A percentile compares a stretch with the other conserved stretches of the same genome.
Evolutionary conservation across 129 eudicot genomes (phyloP).

Genomic region (Erigeron canadensis): DNA sequence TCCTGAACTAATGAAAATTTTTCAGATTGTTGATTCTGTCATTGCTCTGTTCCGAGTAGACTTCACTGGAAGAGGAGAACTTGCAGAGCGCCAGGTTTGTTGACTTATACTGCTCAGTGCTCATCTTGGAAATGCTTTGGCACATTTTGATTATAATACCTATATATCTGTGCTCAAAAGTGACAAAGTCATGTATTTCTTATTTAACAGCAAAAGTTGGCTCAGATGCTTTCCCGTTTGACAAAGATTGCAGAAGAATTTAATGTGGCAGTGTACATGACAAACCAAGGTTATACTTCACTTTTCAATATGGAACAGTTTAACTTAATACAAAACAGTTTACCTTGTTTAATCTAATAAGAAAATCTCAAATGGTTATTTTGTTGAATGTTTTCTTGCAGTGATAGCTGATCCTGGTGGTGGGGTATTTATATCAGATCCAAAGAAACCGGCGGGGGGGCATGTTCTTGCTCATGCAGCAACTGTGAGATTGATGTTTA

Average conservation of each 20-base stretch:
- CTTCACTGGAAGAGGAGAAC: constrained; percentile 96
- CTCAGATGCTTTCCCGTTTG: constrained; percentile 97
- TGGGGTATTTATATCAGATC: constrained; percentile 86
- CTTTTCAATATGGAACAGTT: background rate
- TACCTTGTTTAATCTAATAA: background rate
- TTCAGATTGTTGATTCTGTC: constrained; percentile 83
- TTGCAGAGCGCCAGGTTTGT: constrained; percentile 88
- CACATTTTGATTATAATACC: background rate
- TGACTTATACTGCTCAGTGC: background rate
- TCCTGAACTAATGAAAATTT: background rate
- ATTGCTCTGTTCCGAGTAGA: constrained; percentile 92
- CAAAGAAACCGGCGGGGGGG: constrained; percentile 98
- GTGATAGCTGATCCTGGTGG: constrained; percentile 98
- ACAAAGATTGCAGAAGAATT: constrained; percentile 95
- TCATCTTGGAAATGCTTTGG: background rate
- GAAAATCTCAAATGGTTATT: background rate
- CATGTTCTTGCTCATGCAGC: constrained; percentile 99
- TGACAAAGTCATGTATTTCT: constrained; percentile 8
- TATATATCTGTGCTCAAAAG: background rate
- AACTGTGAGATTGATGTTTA: constrained; percentile 93
- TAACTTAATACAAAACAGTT: background rate
- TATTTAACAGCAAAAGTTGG: constrained; percentile 83
- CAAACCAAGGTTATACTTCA: constrained; percentile 76
- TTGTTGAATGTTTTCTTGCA: constrained; percentile 37
- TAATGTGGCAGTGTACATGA: constrained; percentile 91